These are phyloP conservation scores for Mycena sanguinolenta DNA, from an alignment of 768 basidiomycete species.

Conservation along the genomic window DNA sequence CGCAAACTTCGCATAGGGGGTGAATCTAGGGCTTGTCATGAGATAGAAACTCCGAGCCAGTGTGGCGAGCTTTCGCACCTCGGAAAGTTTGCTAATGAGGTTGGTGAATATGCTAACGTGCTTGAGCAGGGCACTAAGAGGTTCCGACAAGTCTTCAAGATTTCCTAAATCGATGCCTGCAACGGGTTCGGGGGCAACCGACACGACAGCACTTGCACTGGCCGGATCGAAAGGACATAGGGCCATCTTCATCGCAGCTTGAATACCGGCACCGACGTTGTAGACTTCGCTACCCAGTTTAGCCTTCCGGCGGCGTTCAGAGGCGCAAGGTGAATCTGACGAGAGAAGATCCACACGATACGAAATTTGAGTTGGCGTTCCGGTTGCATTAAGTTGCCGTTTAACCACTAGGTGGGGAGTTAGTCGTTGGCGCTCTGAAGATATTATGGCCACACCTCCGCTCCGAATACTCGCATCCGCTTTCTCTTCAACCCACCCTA, in stretches of 20 bases:
- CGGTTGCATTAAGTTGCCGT: constrained; percentile 1
- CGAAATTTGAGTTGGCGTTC: neutral
- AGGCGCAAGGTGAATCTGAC: neutral
- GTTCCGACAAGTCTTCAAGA: neutral
- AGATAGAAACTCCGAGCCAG: neutral
- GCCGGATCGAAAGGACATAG: neutral
- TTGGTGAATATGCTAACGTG: constrained; percentile 5
- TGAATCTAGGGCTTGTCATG: constrained; percentile 11
- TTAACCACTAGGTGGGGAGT: neutral
- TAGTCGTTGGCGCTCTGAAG: neutral
- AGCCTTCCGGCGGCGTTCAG: neutral
- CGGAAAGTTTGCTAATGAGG: constrained; percentile 7
- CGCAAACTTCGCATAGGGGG: constrained; percentile 22
- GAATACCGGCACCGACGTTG: neutral
- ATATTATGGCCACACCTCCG: neutral
- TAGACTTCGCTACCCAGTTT: neutral
- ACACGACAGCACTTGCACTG: neutral
- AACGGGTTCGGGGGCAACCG: neutral
- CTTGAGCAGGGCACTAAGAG: constrained; percentile 1
- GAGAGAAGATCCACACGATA: constrained; percentile 14
- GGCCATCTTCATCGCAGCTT: neutral
- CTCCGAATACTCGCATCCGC: neutral
- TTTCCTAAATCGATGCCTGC: neutral
- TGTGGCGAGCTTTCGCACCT: neutral
- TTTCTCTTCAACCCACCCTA: constrained; percentile 2